Evolutionary conservation across 2,329 filamentous ascomycete species (phyloP).

Genomic region (Cyphellophora attinorum): DNA sequence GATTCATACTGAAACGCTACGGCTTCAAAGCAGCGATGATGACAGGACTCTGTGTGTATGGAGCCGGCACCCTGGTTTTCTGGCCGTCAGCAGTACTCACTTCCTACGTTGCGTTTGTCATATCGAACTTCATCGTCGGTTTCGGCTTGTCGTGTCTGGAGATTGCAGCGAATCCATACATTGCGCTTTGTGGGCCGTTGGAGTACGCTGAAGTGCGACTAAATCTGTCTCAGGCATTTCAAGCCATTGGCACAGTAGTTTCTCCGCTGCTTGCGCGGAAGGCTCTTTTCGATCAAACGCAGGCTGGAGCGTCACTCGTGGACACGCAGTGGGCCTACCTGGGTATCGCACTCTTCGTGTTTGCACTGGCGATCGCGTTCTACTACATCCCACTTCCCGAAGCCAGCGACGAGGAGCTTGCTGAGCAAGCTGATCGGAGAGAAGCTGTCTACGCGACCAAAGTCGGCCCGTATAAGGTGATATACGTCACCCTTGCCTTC

Average conservation of each 20-base stretch:
- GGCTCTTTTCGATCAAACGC: slow-evolving; percentile 45
- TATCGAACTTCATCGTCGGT: slow-evolving; percentile 55
- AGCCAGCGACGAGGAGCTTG: slow-evolving; percentile 51
- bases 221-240: slow-evolving; percentile 52
- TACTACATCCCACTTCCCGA: slow-evolving; percentile 55
- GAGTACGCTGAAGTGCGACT: slow-evolving; percentile 52
- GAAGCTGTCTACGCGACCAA: slow-evolving; percentile 39
- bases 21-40: slow-evolving; percentile 56
- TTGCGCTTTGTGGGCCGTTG: slow-evolving; percentile 50
- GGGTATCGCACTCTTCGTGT: slow-evolving; percentile 52
- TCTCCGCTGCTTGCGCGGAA: slow-evolving; percentile 51
- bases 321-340: slow-evolving; percentile 58
- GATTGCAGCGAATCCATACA: slow-evolving; percentile 53
- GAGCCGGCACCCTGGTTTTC: slow-evolving; percentile 52
- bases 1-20: slow-evolving; percentile 46
- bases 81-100: slow-evolving; percentile 56
- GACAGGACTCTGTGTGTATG: slow-evolving; percentile 51
- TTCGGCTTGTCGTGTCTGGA: slow-evolving; percentile 52
- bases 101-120: slow-evolving; percentile 49
- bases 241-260: slow-evolving; percentile 50
- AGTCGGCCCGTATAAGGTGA: slow-evolving; percentile 36
- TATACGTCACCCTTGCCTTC: slow-evolving; percentile 47
- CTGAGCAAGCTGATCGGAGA: slow-evolving; percentile 43
- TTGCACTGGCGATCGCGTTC: slow-evolving; percentile 49
- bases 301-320: slow-evolving; percentile 42